These are phyloP conservation scores for Spathaspora sp. DNA, from an alignment of 1,139 yeast genomes.

Conservation along the genomic window DNA sequence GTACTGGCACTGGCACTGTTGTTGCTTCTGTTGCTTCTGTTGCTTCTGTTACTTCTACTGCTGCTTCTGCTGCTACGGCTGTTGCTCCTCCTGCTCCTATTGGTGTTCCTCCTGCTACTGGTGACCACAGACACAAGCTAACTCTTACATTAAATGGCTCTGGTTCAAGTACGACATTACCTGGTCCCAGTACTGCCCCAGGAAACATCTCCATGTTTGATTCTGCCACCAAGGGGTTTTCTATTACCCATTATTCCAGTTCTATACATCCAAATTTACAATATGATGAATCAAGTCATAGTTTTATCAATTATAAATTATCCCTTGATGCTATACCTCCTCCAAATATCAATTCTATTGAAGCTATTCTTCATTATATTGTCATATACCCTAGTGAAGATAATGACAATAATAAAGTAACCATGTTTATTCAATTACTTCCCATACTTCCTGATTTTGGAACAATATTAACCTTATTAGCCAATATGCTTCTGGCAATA, in stretches of 20 bases:
- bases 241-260: constrained; percentile 31
- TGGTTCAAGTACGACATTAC: background rate
- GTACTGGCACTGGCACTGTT: too few species aligned
- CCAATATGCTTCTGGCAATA: constrained; percentile 22
- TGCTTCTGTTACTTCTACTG: too few species aligned
- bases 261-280: constrained; percentile 66
- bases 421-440: constrained; percentile 52
- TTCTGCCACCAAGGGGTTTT: constrained; percentile 13
- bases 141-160: background rate
- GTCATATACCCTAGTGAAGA: constrained; percentile 40
- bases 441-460: constrained; percentile 69
- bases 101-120: too few species aligned
- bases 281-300: constrained; percentile 47
- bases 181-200: background rate
- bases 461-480: constrained; percentile 43
- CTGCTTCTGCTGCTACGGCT: background rate
- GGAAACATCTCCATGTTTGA: background rate
- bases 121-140: background rate
- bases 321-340: background rate
- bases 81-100: too few species aligned
- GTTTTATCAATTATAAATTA: constrained; percentile 13
- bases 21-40: too few species aligned
- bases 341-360: constrained; percentile 39
- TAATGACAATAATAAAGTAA: constrained; percentile 23
- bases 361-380: constrained; percentile 72